A percentile compares a stretch with the other conserved stretches of the same genome.
phyloP scores from a whole-genome alignment of 768 basidiomycete species.

The Dentipellis sp. region DNA sequence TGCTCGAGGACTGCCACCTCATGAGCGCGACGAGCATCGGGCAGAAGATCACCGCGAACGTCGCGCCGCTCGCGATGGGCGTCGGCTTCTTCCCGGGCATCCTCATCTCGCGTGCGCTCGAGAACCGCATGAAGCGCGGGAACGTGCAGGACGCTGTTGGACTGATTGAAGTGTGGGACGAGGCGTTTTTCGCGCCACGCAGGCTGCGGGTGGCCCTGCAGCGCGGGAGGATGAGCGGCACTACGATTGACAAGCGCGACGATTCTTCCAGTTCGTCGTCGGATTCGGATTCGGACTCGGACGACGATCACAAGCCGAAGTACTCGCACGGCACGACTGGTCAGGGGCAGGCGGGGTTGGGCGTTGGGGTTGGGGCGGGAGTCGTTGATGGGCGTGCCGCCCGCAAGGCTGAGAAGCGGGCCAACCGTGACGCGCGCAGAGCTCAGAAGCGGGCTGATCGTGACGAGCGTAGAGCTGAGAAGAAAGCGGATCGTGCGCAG shows the following conservation, averaged over 20 bases:
- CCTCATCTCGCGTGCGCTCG: background rate
- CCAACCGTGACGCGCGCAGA: too few relatives aligned
- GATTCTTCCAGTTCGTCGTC: background rate
- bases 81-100: constrained; percentile 7
- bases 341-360: too few relatives aligned
- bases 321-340: background rate
- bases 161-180: background rate
- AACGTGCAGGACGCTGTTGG: background rate
- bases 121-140: background rate
- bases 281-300: background rate
- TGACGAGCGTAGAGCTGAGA: too few relatives aligned
- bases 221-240: background rate
- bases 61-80: constrained; percentile 4
- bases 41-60: constrained; percentile 6
- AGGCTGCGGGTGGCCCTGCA: background rate
- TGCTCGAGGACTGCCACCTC: background rate
- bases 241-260: background rate
- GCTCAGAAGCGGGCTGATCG: too few relatives aligned
- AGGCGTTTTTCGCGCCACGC: background rate
- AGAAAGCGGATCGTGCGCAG: too few relatives aligned
- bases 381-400: too few relatives aligned
- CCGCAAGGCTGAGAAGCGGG: too few relatives aligned
- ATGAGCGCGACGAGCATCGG: constrained; percentile 1
- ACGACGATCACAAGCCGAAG: background rate
- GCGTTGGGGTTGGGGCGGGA: too few relatives aligned